Conservation (phyloP, 805 yeast genomes). For the Lipomyces yamanashiensis region DNA sequence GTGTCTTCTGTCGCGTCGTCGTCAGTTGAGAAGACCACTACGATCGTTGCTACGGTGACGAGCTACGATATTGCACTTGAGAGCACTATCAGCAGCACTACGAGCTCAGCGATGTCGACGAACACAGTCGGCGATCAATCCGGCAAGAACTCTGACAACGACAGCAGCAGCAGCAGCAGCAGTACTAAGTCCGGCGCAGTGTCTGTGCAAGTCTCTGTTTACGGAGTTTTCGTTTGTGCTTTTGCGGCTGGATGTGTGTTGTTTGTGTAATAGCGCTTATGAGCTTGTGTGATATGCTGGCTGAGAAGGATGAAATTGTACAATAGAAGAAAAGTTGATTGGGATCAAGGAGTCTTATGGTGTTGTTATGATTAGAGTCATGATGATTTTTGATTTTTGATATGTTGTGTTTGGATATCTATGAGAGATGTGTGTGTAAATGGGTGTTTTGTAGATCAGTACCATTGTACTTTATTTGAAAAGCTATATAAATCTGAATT, state of each 20-base stretch:
- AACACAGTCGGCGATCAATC: conserved; percentile 3
- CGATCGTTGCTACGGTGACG: conserved; percentile 7
- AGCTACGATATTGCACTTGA: neutral
- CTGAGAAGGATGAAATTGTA: neutral
- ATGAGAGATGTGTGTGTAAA: no score
- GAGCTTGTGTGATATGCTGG: no score
- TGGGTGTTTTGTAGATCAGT: no score
- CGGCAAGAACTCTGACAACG: conserved; percentile 10
- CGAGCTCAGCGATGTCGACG: neutral
- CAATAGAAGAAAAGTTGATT: neutral
- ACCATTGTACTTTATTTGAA: no score
- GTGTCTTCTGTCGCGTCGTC: neutral
- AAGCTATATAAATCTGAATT: no score
- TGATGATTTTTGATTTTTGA: no score
- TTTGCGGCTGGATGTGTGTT: neutral
- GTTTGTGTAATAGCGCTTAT: neutral
- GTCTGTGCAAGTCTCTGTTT: conserved; percentile 1
- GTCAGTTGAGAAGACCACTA: neutral
- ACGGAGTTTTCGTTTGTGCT: neutral
- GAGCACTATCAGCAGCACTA: neutral
- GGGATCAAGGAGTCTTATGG: conserved; percentile 2
- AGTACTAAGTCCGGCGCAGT: conserved; percentile 2
- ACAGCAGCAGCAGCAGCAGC: conserved; percentile 5
- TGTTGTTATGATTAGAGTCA: no score
- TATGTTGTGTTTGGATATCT: no score